Base-by-base conservation (phyloP, 768 basidiomycete genomes). In the Boletus edulis region DNA sequence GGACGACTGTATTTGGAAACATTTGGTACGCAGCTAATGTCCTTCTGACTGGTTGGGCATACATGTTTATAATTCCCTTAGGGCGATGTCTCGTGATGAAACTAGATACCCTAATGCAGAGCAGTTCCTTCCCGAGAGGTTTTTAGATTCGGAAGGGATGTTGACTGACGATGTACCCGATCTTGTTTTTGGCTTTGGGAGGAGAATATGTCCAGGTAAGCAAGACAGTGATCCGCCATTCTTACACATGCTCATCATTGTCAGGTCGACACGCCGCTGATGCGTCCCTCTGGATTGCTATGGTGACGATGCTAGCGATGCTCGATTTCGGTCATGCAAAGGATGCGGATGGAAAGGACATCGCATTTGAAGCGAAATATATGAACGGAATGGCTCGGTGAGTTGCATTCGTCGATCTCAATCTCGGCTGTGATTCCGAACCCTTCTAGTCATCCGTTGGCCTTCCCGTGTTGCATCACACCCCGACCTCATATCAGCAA, bases 241-340 rank as follows among this genome's bases (percentile, higher is more conserved):
- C 40, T 0, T 14, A 14, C 5, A 14, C 15, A 14, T 35, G 17
- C 32, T 49, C 24, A 44, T 49, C 12, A 22, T 39, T 20, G 2
- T 27, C 34, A 62, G 62, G 62, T 37, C 54, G 49, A 27, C 44
- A 62, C 45, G 7, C 43, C 5, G 57, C 49, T 7, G 6, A 52
- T 45, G 43, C 40, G 8, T 54, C 61, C 22, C 0, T 46, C 2
- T 62, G 61, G 61, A 44, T 18, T 24, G 52, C 37, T 2, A 56
- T 63, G 5, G 62, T n/a, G 22, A 63, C 55, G 34, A 63, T 63
- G 64, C 47, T 65, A 6, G 64, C 64, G 18, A 65, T 57, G 17
- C 46, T 66, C 9, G 56, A 62, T 10, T 62, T 65, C 49, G 39
- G 51, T 27, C 46, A 22, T 22, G 51, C 63, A 15, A 52, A 62